These are phyloP conservation scores for Tricholoma terreum DNA, from an alignment of 768 basidiomycete species.

Conservation along the genomic window DNA sequence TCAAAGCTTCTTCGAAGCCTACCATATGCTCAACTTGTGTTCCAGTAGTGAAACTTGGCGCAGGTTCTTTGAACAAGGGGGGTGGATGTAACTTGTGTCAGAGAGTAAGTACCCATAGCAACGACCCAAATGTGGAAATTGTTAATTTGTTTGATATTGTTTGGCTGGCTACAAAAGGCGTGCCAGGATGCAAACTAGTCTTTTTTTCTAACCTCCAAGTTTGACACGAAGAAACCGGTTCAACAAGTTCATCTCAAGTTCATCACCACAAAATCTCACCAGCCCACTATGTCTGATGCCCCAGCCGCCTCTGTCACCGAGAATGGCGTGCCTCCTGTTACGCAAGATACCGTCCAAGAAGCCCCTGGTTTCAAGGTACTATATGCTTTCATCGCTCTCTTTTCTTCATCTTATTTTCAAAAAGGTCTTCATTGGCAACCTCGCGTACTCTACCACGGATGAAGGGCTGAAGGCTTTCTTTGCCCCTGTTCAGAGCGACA, in stretches of 20 bases:
- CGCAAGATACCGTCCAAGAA: slow-evolving; percentile 72
- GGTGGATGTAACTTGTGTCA: neutral
- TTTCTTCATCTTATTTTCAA: slow-evolving; percentile 20
- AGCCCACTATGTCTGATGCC: slow-evolving; percentile 84
- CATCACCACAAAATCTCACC: slow-evolving; percentile 49
- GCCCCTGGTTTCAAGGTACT: slow-evolving; percentile 76
- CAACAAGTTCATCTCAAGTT: slow-evolving; percentile 65
- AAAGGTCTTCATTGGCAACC: slow-evolving; percentile 93
- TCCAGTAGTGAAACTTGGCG: too few relatives aligned
- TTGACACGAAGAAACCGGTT: slow-evolving; percentile 84
- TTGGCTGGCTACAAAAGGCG: slow-evolving; percentile 39
- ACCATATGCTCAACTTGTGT: too few relatives aligned
- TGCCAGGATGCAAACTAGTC: neutral
- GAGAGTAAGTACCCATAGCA: slow-evolving; percentile 42
- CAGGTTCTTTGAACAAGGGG: too few relatives aligned
- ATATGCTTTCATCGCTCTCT: slow-evolving; percentile 18
- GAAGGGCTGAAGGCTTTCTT: slow-evolving; percentile 95
- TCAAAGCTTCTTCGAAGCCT: neutral
- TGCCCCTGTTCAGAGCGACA: slow-evolving; percentile 80
- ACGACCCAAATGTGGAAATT: slow-evolving; percentile 30
- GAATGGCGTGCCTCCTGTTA: slow-evolving; percentile 80
- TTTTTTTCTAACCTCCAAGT: slow-evolving; percentile 74
- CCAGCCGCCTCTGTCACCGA: slow-evolving; percentile 79
- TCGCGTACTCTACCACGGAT: slow-evolving; percentile 91
- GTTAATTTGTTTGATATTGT: slow-evolving; percentile 38